Percentiles rank a stretch among this genome's conserved stretches.
phyloP scores from a whole-genome alignment of 176 grass and related monocot genomes.

The Carex cristatella region DNA sequence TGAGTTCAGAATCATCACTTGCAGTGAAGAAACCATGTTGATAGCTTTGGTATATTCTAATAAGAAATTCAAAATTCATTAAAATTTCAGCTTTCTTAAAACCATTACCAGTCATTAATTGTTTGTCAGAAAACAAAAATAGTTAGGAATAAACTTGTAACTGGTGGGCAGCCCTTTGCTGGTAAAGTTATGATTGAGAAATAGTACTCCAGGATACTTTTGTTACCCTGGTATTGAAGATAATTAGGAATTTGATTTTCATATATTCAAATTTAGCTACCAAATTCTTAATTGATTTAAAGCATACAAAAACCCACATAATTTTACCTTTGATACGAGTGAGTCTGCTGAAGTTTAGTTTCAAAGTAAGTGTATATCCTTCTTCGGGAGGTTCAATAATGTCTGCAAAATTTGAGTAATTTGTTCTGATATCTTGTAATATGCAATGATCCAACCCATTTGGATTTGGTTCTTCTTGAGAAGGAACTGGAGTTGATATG shows the following conservation, averaged over 20 bases:
- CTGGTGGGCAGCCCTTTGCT: background rate
- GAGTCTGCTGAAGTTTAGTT: slow-evolving; percentile 62
- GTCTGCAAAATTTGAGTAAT: slow-evolving; percentile 41
- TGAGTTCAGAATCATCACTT: slow-evolving; percentile 55
- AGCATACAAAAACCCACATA: background rate
- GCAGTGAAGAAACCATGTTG: slow-evolving; percentile 49
- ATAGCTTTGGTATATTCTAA: slow-evolving; percentile 54
- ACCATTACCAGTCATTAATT: background rate
- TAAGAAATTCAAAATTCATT: background rate
- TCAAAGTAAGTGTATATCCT: slow-evolving; percentile 66
- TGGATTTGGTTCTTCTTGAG: slow-evolving; percentile 22
- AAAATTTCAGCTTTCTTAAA: background rate
- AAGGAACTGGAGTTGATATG: slow-evolving; percentile 61
- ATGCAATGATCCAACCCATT: slow-evolving; percentile 41
- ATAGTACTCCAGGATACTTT: background rate
- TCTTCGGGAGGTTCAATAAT: slow-evolving; percentile 51
- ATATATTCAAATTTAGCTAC: background rate
- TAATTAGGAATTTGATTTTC: background rate
- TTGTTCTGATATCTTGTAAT: slow-evolving; percentile 51
- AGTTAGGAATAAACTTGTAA: background rate
- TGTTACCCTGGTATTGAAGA: background rate
- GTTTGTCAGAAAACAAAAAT: background rate
- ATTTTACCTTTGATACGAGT: slow-evolving; percentile 38
- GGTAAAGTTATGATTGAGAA: background rate
- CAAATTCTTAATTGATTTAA: background rate